phyloP scores from a whole-genome alignment of 352 stramenopile species.

The Pythium phragmitis region DNA sequence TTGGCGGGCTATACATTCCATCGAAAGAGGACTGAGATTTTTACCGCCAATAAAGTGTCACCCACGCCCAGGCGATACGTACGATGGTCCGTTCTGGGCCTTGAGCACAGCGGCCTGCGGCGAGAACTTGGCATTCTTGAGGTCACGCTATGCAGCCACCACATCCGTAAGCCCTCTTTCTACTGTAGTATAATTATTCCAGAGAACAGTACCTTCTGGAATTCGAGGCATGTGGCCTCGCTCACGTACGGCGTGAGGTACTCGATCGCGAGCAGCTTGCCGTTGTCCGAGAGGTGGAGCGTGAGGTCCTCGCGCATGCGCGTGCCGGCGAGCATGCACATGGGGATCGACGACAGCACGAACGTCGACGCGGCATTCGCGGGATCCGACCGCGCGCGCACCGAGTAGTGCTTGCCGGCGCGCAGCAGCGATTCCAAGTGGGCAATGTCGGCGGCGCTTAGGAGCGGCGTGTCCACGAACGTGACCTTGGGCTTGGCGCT shows the following conservation, averaged over 20 bases:
- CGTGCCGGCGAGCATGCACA: slow-evolving; percentile 75
- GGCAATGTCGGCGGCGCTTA: slow-evolving; percentile 43
- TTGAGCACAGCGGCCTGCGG: slow-evolving; percentile 58
- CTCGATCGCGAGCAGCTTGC: slow-evolving; percentile 79
- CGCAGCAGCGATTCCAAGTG: slow-evolving; percentile 49
- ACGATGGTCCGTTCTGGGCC: slow-evolving; percentile 63
- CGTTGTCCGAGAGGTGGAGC: slow-evolving; percentile 77
- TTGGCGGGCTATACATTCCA: slow-evolving; percentile 43
- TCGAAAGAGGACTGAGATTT: too few relatives aligned
- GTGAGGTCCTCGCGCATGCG: slow-evolving; percentile 77
- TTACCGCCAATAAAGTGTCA: background rate
- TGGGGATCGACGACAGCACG: slow-evolving; percentile 73
- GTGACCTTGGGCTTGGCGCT: slow-evolving; percentile 61
- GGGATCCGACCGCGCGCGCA: slow-evolving; percentile 67
- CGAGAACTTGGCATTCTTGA: slow-evolving; percentile 62
- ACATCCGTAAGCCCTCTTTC: background rate
- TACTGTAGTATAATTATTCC: too few relatives aligned
- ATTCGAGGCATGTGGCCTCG: slow-evolving; percentile 39
- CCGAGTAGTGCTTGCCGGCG: slow-evolving; percentile 57
- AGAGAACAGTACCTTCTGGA: slow-evolving; percentile 39
- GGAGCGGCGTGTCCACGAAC: slow-evolving; percentile 48
- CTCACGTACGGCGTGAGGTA: slow-evolving; percentile 69
- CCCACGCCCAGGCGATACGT: slow-evolving; percentile 19
- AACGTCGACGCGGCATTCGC: slow-evolving; percentile 57
- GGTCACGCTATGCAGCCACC: slow-evolving; percentile 31